Evolutionary conservation across 1,284 basidiomycete genomes (phyloP).

Genomic region (Vanrija sp.): DNA sequence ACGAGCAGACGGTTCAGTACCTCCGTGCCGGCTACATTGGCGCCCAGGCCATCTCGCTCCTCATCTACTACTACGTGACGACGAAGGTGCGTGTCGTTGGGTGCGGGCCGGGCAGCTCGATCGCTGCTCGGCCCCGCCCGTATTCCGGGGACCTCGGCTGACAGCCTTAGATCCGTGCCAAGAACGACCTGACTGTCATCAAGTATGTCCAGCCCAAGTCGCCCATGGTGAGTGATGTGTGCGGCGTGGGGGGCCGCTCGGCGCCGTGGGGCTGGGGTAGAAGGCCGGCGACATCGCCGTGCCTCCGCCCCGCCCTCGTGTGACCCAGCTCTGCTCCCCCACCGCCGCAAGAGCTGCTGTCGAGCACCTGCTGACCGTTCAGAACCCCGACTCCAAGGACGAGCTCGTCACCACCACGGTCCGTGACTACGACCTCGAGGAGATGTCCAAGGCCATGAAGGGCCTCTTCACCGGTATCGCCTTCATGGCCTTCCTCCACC

Average conservation of each 20-base stretch:
- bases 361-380: background rate
- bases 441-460: slow-evolving; percentile 23
- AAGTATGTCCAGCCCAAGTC: slow-evolving; percentile 23
- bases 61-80: slow-evolving; percentile 18
- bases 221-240: slow-evolving; percentile 14
- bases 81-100: slow-evolving; percentile 9
- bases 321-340: background rate
- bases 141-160: background rate
- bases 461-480: slow-evolving; percentile 18
- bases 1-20: slow-evolving; percentile 17
- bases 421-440: slow-evolving; percentile 22
- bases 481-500: slow-evolving; percentile 22
- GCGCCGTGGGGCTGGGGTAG: background rate
- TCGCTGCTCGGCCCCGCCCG: too few species aligned
- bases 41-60: slow-evolving; percentile 14
- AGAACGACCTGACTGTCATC: slow-evolving; percentile 23
- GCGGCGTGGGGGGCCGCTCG: background rate
- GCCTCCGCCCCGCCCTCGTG: background rate
- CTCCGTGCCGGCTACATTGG: slow-evolving; percentile 15
- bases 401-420: slow-evolving; percentile 23
- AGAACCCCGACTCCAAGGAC: slow-evolving; percentile 22
- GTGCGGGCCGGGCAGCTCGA: too few species aligned
- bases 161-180: slow-evolving; percentile 13
- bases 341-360: background rate
- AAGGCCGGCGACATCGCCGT: background rate